phyloP scores from a whole-genome alignment of 345 rosid species.

The Brassica cretica region DNA sequence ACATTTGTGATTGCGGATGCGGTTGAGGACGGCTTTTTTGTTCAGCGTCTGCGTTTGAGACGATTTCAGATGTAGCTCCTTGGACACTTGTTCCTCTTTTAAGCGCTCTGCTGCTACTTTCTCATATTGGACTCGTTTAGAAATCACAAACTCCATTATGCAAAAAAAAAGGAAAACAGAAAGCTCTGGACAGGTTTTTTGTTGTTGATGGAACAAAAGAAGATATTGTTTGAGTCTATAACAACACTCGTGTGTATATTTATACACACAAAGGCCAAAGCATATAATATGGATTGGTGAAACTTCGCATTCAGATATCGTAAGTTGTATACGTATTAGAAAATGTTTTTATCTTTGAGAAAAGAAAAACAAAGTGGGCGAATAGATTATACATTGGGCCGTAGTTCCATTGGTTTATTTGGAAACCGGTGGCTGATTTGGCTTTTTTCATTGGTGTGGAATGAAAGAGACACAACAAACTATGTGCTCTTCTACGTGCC shows the following conservation, averaged over 20 bases:
- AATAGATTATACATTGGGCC: slow-evolving; percentile 19
- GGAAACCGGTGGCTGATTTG: slow-evolving; percentile 40
- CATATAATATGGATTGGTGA: background rate
- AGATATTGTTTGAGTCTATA: slow-evolving; percentile 7
- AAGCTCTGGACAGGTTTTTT: background rate
- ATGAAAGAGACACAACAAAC: slow-evolving; percentile 7
- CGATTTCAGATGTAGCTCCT: slow-evolving; percentile 36
- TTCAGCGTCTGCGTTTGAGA: slow-evolving; percentile 36
- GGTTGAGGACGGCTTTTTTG: slow-evolving; percentile 39
- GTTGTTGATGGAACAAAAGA: slow-evolving; percentile 7
- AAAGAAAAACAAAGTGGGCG: background rate
- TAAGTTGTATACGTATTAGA: background rate
- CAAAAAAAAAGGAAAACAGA: background rate
- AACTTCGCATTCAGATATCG: background rate
- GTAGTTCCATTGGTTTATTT: slow-evolving; percentile 28
- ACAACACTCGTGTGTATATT: slow-evolving; percentile 4
- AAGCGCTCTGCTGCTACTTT: slow-evolving; percentile 24
- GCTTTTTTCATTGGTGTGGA: slow-evolving; percentile 12
- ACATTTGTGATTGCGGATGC: slow-evolving; percentile 39
- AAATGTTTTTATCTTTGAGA: background rate
- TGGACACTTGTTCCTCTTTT: slow-evolving; percentile 31
- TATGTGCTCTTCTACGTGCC: slow-evolving; percentile 30
- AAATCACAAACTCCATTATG: slow-evolving; percentile 24
- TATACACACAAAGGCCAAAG: background rate
- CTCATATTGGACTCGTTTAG: background rate